A percentile compares a stretch with the other conserved stretches of the same genome.
Conservation (phyloP, 1,139 yeast genomes). For the Blastobotrys indianensis region DNA sequence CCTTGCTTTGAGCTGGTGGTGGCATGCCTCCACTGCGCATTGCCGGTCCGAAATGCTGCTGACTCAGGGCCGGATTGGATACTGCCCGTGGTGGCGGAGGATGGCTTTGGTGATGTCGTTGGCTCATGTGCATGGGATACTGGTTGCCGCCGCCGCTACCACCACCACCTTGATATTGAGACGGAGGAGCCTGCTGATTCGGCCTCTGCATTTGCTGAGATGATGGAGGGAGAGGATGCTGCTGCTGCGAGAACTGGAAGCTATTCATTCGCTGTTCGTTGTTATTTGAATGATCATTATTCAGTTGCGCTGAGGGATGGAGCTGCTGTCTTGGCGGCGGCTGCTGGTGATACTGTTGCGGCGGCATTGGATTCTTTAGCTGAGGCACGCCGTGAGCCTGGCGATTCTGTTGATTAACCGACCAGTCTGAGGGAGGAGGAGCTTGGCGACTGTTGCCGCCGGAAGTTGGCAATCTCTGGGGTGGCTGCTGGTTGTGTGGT, state of each 20-base stretch:
- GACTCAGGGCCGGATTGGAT: slow-evolving; percentile 4
- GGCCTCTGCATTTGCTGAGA: slow-evolving; percentile 5
- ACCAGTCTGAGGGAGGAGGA: slow-evolving; percentile 12
- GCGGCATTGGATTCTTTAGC: slow-evolving; percentile 12
- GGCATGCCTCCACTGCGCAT: slow-evolving; percentile 3
- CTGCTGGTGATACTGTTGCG: slow-evolving; percentile 3
- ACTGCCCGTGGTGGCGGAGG: slow-evolving; percentile 21
- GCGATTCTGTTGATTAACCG: slow-evolving; percentile 3
- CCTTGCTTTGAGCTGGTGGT: slow-evolving; percentile 2
- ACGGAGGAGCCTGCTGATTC: slow-evolving; percentile 26
- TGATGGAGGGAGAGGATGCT: slow-evolving; percentile 5
- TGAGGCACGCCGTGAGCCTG: slow-evolving; percentile 9
- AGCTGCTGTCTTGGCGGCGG: no score
- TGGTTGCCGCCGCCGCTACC: slow-evolving; percentile 12
- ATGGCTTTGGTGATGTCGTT: slow-evolving; percentile 8
- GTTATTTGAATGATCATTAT: no score
- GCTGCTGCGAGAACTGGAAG: no score
- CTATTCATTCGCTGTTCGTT: no score
- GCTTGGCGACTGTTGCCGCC: slow-evolving; percentile 5
- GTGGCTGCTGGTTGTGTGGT: slow-evolving; percentile 7
- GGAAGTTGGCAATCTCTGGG: slow-evolving; percentile 11
- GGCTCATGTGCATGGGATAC: slow-evolving; percentile 4
- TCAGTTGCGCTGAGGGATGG: no score
- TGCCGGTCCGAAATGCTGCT: slow-evolving; percentile 1
- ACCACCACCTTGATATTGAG: neutral